Evolutionary conservation across 1,284 basidiomycete genomes (phyloP), one percentile per base, ranked within the genome.

Genomic region (Pterulicium gracile): DNA sequence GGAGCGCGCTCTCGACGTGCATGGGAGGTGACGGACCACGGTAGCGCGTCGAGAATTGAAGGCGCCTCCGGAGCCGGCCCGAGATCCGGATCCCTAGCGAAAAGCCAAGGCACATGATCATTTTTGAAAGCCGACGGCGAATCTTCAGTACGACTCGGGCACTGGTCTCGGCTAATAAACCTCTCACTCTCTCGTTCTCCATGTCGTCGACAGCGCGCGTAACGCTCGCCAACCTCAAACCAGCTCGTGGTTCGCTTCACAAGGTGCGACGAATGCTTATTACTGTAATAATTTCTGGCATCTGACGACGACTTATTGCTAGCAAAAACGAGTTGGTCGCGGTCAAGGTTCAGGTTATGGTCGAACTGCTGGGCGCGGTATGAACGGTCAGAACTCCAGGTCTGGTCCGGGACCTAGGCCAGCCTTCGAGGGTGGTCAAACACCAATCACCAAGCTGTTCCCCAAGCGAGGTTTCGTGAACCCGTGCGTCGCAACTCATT

Each of bases 401-500:
- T 79, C 88, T 17, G 94, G 95, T 3, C 85, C 89, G 55, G 89
- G 92, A n/a, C 88, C 91, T 20, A 80, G 76, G 53, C 72, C 79
- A 22, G 81, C 84, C 3, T 98, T 98, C 55, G 94, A 96, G 63
- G 95, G 95, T 59, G 95, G 95, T 54, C 95, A 98, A 64, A 97
- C 93, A 18, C 89, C 95, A 4, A 78, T 98, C 48, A 84, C 83
- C n/a, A 83, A 92, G 54, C 70, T 84, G 42, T 89, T 94, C 60
- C 95, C 95, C 5, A 98, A 98, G 70, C 77, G 82, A 42, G 95
- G 95, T 41, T 98, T 98, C 62, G 76, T 82, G 50, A 98, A 97
- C 67, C 77, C 81, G 93, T 94, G 58, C 59, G 88, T 73, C 2
- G 35, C 23, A 36, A 18, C 14, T 27, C 35, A 49, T 49, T 27